These are phyloP conservation scores for Leishmania amazonensis DNA, from an alignment of 208 protist genomes.

Conservation along the genomic window DNA sequence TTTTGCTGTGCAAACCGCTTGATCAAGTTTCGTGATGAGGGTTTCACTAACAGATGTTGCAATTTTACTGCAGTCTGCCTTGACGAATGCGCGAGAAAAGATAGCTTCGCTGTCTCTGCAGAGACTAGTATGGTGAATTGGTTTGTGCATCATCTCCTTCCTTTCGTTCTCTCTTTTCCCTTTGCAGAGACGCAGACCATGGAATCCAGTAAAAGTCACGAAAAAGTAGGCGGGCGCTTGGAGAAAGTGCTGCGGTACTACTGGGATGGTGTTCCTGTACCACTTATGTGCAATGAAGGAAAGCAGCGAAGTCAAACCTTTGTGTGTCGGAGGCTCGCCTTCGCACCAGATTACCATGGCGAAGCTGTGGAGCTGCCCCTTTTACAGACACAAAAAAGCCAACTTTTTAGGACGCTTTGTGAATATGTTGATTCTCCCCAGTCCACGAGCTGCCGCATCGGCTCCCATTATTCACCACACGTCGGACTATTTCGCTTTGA, in stretches of 20 bases:
- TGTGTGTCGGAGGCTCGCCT: slow-evolving; percentile 58
- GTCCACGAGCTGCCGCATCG: slow-evolving; percentile 75
- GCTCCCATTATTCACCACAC: slow-evolving; percentile 85
- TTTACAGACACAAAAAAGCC: slow-evolving; percentile 11
- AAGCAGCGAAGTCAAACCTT: slow-evolving; percentile 53
- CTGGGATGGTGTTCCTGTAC: slow-evolving; percentile 84
- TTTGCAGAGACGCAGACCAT: slow-evolving; percentile 32
- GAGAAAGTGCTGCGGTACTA: slow-evolving; percentile 83
- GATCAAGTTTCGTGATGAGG: not conserved
- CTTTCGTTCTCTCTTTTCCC: slow-evolving; percentile 28
- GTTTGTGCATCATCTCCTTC: slow-evolving; percentile 11
- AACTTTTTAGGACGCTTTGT: slow-evolving; percentile 48
- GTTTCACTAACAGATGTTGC: not conserved
- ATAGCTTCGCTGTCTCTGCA: slow-evolving; percentile 3
- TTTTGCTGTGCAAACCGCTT: not conserved
- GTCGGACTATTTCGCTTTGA: slow-evolving; percentile 72
- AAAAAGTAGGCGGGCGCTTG: slow-evolving; percentile 63
- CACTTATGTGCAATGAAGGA: slow-evolving; percentile 43
- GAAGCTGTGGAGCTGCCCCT: slow-evolving; percentile 46
- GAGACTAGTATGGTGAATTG: slow-evolving; percentile 4
- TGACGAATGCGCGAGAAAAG: not conserved
- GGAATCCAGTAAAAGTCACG: slow-evolving; percentile 41
- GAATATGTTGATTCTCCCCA: slow-evolving; percentile 21
- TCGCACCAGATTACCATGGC: slow-evolving; percentile 78
- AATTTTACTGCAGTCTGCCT: not conserved